These are phyloP conservation scores for Biancaea sappan DNA, from an alignment of 306 rosid species.

Conservation along the genomic window DNA sequence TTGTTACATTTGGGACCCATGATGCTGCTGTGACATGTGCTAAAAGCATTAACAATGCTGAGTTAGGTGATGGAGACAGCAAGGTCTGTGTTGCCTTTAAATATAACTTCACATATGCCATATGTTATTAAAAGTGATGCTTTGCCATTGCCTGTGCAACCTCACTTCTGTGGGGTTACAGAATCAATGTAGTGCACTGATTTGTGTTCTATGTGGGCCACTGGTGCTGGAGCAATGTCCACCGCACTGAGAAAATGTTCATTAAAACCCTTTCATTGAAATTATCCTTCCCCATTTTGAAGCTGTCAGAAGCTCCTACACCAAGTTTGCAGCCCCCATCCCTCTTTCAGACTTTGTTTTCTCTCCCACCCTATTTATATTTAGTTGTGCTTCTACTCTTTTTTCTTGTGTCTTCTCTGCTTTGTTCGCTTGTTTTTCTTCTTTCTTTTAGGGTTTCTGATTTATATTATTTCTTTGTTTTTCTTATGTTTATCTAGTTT, in stretches of 20 bases:
- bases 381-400: too few species aligned
- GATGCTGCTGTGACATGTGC: conserved; percentile 91
- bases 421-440: background rate
- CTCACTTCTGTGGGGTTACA: background rate
- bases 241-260: background rate
- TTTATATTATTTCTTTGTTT: background rate
- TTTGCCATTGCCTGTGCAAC: background rate
- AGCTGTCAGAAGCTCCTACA: background rate
- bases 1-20: conserved; percentile 87
- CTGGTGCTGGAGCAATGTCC: background rate
- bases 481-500: background rate
- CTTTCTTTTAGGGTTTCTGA: background rate
- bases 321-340: background rate
- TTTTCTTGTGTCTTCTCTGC: background rate
- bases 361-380: background rate
- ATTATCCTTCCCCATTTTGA: background rate
- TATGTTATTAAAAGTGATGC: background rate
- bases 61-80: conserved; percentile 87
- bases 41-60: conserved; percentile 82
- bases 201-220: background rate
- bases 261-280: background rate
- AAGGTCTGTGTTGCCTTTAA: conserved; percentile 59
- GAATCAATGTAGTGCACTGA: background rate
- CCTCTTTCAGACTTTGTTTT: background rate
- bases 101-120: conserved; percentile 5